These are phyloP conservation scores for Penicillium sp. DNA, from an alignment of 2,329 filamentous ascomycete genomes.

Conservation along the genomic window DNA sequence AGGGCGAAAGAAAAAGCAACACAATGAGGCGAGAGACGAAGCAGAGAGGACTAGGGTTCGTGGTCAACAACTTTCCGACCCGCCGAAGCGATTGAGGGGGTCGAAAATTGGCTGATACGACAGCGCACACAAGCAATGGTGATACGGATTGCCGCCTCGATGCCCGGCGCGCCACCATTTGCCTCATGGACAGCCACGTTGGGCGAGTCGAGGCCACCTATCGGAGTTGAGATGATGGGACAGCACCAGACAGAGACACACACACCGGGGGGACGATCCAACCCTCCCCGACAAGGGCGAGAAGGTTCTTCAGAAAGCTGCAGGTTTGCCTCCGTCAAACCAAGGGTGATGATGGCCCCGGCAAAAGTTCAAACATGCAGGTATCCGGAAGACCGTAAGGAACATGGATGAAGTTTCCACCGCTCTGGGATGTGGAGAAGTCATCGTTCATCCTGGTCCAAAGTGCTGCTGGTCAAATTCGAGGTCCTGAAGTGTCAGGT, in stretches of 20 bases:
- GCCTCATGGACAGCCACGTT: constrained; percentile 23
- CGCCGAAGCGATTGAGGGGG: constrained; percentile 17
- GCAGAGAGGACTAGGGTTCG: constrained; percentile 19
- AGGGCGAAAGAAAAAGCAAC: constrained; percentile 15
- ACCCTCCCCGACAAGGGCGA: constrained; percentile 19
- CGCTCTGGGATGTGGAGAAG: constrained; percentile 1
- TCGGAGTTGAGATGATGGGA: constrained; percentile 7
- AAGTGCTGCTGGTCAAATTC: not conserved
- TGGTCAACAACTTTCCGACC: constrained; percentile 21
- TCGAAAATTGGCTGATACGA: constrained; percentile 19
- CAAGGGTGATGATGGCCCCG: constrained; percentile 19
- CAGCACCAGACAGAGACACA: constrained; percentile 6
- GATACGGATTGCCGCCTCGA: constrained; percentile 24
- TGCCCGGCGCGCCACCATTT: constrained; percentile 18
- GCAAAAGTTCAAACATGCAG: constrained; percentile 23
- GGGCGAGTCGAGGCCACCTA: constrained; percentile 21
- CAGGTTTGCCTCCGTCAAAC: constrained; percentile 25
- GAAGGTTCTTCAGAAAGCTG: constrained; percentile 15
- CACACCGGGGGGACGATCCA: constrained; percentile 11
- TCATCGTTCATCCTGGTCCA: constrained; percentile 11
- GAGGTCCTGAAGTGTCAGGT: constrained; percentile 14
- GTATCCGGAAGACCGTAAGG: constrained; percentile 21
- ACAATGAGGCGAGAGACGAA: constrained; percentile 1
- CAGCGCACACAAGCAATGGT: constrained; percentile 23
- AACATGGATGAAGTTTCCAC: constrained; percentile 20